Conservation (phyloP, 352 stramenopile genomes). For the Plasmopara halstedii region DNA sequence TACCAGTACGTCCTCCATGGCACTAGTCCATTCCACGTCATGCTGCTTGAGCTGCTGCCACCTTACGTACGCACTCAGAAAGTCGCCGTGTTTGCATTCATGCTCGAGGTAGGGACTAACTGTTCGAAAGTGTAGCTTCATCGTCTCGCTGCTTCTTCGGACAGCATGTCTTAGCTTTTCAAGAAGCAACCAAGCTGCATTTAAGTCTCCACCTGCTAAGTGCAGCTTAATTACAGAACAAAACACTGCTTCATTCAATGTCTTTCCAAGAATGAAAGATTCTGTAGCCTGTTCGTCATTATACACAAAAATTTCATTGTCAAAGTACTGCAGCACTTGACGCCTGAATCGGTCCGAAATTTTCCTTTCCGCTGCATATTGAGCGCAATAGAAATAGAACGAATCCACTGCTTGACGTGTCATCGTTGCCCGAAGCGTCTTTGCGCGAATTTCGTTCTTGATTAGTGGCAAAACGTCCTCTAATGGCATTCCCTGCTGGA, state of each 20-base stretch:
- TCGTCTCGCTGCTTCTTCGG: neutral
- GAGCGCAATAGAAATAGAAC: constrained; percentile 73
- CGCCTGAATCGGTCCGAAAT: constrained; percentile 24
- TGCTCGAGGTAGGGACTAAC: constrained; percentile 55
- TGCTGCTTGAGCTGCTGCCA: constrained; percentile 53
- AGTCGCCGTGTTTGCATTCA: constrained; percentile 34
- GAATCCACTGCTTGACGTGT: constrained; percentile 50
- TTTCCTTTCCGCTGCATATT: constrained; percentile 22
- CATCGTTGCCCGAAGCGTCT: constrained; percentile 17
- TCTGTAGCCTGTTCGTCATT: constrained; percentile 5
- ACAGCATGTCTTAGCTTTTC: constrained; percentile 27
- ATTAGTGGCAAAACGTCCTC: constrained; percentile 43
- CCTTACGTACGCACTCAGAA: constrained; percentile 29
- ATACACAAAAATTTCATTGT: constrained; percentile 30
- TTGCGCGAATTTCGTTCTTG: constrained; percentile 28
- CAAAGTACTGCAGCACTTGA: constrained; percentile 45
- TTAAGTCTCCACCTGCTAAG: constrained; percentile 27
- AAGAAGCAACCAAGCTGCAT: constrained; percentile 40
- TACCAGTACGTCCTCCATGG: constrained; percentile 66
- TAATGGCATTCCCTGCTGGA: constrained; percentile 39
- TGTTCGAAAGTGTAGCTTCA: constrained; percentile 61
- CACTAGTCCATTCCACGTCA: constrained; percentile 60
- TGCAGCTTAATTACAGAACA: constrained; percentile 52
- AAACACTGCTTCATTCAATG: constrained; percentile 60
- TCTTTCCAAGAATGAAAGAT: constrained; percentile 35